phyloP scores from a whole-genome alignment of 768 basidiomycete genomes.

The Gymnopilus junonius region DNA sequence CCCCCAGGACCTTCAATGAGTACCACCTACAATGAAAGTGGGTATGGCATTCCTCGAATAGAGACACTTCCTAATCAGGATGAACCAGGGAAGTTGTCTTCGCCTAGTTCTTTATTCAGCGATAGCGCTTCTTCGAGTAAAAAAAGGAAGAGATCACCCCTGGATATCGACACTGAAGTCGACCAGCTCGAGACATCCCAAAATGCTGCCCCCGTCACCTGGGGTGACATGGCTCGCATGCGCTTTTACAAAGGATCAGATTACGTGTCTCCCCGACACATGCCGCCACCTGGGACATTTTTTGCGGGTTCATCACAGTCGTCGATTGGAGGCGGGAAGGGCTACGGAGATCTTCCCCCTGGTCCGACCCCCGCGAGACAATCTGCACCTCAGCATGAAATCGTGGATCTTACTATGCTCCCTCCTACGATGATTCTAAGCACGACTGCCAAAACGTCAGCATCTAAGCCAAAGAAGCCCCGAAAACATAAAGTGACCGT shows the following conservation, averaged over 20 bases:
- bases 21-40: slow-evolving; percentile 15
- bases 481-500: slow-evolving; percentile 28
- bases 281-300: slow-evolving; percentile 45
- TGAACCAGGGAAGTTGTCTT: slow-evolving; percentile 31
- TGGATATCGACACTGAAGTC: slow-evolving; percentile 18
- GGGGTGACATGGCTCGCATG: not conserved
- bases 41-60: slow-evolving; percentile 34
- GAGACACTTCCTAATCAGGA: slow-evolving; percentile 33
- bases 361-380: not conserved
- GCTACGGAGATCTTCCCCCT: not conserved
- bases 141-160: slow-evolving; percentile 22
- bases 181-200: slow-evolving; percentile 32
- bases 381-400: slow-evolving; percentile 13
- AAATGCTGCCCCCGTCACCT: not conserved
- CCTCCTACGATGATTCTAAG: slow-evolving; percentile 25
- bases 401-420: slow-evolving; percentile 35
- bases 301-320: slow-evolving; percentile 51
- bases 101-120: slow-evolving; percentile 36
- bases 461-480: slow-evolving; percentile 29
- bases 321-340: slow-evolving; percentile 20
- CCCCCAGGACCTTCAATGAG: slow-evolving; percentile 36
- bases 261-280: slow-evolving; percentile 15
- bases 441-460: slow-evolving; percentile 11
- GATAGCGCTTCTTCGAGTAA: slow-evolving; percentile 9
- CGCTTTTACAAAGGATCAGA: not conserved